phyloP scores from a whole-genome alignment of 2,329 filamentous ascomycete genomes.

The Emericellopsis atlantica region DNA sequence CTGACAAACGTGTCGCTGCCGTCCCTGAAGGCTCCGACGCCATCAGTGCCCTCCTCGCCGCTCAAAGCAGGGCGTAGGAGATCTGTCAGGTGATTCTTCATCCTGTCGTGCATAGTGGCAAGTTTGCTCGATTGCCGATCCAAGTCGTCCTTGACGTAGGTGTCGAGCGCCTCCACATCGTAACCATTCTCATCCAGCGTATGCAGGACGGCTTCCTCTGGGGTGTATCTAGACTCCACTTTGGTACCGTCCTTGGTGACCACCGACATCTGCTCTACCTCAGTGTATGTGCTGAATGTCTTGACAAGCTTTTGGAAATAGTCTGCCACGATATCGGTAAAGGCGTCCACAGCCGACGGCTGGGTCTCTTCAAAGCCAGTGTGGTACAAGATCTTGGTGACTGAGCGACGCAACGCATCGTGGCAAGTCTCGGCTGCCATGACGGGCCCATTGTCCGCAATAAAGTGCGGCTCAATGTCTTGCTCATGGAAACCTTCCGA shows the following conservation, averaged over 20 bases:
- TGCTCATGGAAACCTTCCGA: constrained; percentile 77
- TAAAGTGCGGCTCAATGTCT: constrained; percentile 80
- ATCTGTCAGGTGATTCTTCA: constrained; percentile 88
- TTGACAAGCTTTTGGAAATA: constrained; percentile 78
- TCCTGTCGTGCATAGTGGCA: constrained; percentile 76
- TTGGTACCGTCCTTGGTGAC: constrained; percentile 26
- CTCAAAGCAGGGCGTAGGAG: constrained; percentile 79
- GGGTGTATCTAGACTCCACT: constrained; percentile 56
- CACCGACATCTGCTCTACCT: constrained; percentile 63
- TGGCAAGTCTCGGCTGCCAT: constrained; percentile 76
- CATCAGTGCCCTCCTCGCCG: constrained; percentile 63
- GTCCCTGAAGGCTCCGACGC: constrained; percentile 85
- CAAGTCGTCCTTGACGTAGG: constrained; percentile 87
- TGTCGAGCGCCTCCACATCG: constrained; percentile 69
- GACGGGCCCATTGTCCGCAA: constrained; percentile 77
- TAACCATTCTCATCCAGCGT: constrained; percentile 74
- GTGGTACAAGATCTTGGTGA: constrained; percentile 91
- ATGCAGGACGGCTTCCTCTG: constrained; percentile 80
- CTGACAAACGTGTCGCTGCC: constrained; percentile 94
- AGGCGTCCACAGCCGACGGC: constrained; percentile 79
- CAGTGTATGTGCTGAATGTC: constrained; percentile 71
- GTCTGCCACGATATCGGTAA: constrained; percentile 79
- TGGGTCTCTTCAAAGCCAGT: constrained; percentile 96
- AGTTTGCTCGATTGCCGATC: constrained; percentile 74
- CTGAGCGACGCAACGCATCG: constrained; percentile 75